Evolutionary conservation across 345 rosid genomes (phyloP).

Genomic region (Chamaenerion angustifolium): DNA sequence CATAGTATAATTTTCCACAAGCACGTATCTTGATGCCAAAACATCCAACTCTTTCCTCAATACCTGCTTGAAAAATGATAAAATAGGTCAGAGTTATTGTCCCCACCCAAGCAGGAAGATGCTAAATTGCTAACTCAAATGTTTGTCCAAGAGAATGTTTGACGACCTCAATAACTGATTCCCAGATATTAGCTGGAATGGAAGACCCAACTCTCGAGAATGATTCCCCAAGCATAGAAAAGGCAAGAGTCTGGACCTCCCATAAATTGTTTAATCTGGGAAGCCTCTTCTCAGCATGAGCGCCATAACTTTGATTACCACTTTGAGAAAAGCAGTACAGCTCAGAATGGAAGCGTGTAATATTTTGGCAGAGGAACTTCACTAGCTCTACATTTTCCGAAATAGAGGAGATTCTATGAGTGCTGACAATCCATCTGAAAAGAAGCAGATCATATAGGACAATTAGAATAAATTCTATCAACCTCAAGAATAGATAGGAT

Average conservation of each 20-base stretch:
- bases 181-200: slow-evolving; percentile 44
- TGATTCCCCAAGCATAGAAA: slow-evolving; percentile 56
- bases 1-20: slow-evolving; percentile 46
- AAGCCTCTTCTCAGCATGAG: slow-evolving; percentile 25
- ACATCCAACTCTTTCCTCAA: slow-evolving; percentile 71
- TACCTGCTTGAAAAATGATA: slow-evolving; percentile 27
- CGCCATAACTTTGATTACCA: slow-evolving; percentile 19
- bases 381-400: slow-evolving; percentile 39
- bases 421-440: slow-evolving; percentile 34
- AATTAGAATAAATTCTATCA: not conserved
- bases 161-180: slow-evolving; percentile 51
- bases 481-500: not conserved
- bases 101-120: slow-evolving; percentile 4
- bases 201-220: slow-evolving; percentile 40
- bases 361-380: slow-evolving; percentile 46
- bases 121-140: slow-evolving; percentile 9
- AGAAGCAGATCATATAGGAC: slow-evolving; percentile 2
- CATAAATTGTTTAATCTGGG: slow-evolving; percentile 32
- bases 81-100: too few relatives aligned
- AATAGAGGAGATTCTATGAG: slow-evolving; percentile 21
- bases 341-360: slow-evolving; percentile 27
- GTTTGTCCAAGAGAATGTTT: slow-evolving; percentile 1
- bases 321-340: slow-evolving; percentile 22
- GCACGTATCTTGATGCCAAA: slow-evolving; percentile 41
- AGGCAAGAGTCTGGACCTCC: slow-evolving; percentile 45